A percentile compares a stretch with the other conserved stretches of the same genome.
These are phyloP conservation scores for Vicia villosa DNA, from an alignment of 306 rosid genomes.

Conservation along the genomic window DNA sequence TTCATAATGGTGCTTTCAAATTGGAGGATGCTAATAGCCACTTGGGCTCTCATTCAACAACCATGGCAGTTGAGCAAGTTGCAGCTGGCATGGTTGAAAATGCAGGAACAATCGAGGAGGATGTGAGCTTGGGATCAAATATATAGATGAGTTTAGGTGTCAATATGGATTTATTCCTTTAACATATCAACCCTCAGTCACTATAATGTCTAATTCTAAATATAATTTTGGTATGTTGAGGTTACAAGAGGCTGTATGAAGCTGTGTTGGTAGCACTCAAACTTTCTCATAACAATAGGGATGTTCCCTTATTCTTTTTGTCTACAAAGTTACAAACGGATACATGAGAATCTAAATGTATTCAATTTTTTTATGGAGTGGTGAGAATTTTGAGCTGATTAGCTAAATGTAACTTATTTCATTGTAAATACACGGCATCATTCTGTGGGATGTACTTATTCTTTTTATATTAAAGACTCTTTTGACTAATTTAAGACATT, in stretches of 20 bases:
- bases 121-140: constrained; percentile 30
- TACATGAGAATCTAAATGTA: neutral
- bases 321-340: neutral
- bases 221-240: constrained; percentile 14
- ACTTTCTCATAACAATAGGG: constrained; percentile 2
- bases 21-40: constrained; percentile 32
- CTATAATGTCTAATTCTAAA: constrained; percentile 1
- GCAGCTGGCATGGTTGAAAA: neutral
- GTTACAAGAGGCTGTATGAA: neutral
- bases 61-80: constrained; percentile 24
- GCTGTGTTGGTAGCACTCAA: constrained; percentile 13
- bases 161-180: neutral
- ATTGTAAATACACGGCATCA: constrained; percentile 23
- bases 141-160: neutral
- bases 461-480: neutral
- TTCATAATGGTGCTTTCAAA: constrained; percentile 37
- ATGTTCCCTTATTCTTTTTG: neutral
- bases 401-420: neutral
- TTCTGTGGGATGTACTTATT: neutral
- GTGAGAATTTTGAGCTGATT: neutral
- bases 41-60: constrained; percentile 21
- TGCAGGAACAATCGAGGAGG: constrained; percentile 32
- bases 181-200: neutral
- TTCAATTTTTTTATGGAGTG: neutral
- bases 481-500: neutral